Base-by-base conservation (phyloP, 805 yeast genomes). In the Dipodascopsis uninucleata region DNA sequence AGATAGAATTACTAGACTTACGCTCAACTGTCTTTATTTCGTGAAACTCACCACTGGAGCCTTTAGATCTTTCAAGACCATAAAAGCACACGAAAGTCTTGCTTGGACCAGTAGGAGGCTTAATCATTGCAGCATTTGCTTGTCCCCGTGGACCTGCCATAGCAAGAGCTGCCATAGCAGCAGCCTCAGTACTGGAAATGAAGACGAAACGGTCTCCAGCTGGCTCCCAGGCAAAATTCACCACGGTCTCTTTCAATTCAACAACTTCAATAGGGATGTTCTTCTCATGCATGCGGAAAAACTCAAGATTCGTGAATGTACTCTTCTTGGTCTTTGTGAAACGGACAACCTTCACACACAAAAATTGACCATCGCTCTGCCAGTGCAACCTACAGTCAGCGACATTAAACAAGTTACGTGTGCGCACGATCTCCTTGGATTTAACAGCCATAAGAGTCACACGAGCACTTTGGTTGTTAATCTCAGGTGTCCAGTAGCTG, bases 401-500 rank as follows among this genome's bases (percentile, higher is more conserved):
- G 40, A 93, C 98, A 70, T 93, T 96, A 75, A 93, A 88, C 68
- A 93, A 74, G 68, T 90, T 89, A 58, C 90, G 82, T 48, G 96
- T 85, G 76, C 97, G 85, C 51, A 93, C 67, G 36, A 88, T 80
- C 65, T 79, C 75, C 65, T 82, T 85, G 22, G 87, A 74, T 48
- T 96, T 95, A 43, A 89, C 77, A 60, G 85, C 87, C 80, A 93
- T 82, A 53, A 93, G 70, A 20, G 94, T 78, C 47, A 90, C 97
- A 66, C 95, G 83, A 23, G 98, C 97, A 35, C 96, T 84, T 72
- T 89, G 96, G 68, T 93, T 90, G 53, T 75, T 67, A 42, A 80
- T 71, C 71, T 93, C 99, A 43, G 99, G 99, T 36, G 96, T 88
- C 98, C 98, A 93, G 72, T 82, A 93, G 25, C 95, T 81, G 57